Conservation (phyloP, 352 stramenopile species). For the Pythium grandisporangium region DNA sequence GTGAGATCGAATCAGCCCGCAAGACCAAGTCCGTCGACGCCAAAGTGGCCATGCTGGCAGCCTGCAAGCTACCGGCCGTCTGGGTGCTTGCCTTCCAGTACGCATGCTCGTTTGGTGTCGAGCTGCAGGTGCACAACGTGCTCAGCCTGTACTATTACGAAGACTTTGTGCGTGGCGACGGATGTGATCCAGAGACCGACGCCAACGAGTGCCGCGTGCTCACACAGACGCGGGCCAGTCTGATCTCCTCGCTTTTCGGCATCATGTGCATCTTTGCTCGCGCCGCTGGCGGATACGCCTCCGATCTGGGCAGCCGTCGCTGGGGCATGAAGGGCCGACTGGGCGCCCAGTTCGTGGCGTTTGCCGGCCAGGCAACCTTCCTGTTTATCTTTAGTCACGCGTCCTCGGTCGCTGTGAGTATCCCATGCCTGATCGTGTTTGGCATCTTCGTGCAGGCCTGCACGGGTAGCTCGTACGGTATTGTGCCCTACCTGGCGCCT, state of each 20-base stretch:
- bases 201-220: slow-evolving; percentile 33
- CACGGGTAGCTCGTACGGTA: slow-evolving; percentile 49
- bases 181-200: slow-evolving; percentile 25
- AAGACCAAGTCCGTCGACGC: slow-evolving; percentile 17
- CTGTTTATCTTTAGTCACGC: slow-evolving; percentile 85
- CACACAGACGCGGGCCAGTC: slow-evolving; percentile 57
- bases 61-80: slow-evolving; percentile 88
- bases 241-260: slow-evolving; percentile 88
- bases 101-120: slow-evolving; percentile 91
- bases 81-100: slow-evolving; percentile 93
- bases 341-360: slow-evolving; percentile 72
- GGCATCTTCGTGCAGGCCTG: slow-evolving; percentile 86
- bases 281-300: slow-evolving; percentile 78
- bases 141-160: slow-evolving; percentile 90
- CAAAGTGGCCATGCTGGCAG: slow-evolving; percentile 48
- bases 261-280: slow-evolving; percentile 93
- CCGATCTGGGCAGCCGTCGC: slow-evolving; percentile 73
- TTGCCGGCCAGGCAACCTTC: slow-evolving; percentile 71
- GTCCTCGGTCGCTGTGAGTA: slow-evolving; percentile 51
- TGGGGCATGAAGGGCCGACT: slow-evolving; percentile 89
- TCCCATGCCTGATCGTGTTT: slow-evolving; percentile 88
- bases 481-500: slow-evolving; percentile 66
- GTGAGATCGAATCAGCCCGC: slow-evolving; percentile 28
- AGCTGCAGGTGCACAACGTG: slow-evolving; percentile 96
- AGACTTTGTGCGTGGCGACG: slow-evolving; percentile 68